Conservation (phyloP, 2,329 filamentous ascomycete genomes). For the Penicillium occitanis region DNA sequence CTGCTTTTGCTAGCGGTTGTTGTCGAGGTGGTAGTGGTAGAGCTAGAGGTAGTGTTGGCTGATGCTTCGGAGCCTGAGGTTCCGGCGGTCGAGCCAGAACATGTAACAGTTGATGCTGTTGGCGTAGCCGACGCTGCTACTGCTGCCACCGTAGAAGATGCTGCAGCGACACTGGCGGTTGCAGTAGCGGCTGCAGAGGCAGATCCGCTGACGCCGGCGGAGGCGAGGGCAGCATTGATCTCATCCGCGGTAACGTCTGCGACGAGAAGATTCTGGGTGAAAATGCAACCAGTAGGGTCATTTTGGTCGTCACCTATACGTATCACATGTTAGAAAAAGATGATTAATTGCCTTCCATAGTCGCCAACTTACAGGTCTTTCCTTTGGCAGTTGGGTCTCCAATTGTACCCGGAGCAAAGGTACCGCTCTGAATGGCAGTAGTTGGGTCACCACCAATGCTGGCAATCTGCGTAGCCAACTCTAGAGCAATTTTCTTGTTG, state of each 20-base stretch:
- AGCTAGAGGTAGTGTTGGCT: neutral
- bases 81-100: constrained; percentile 12
- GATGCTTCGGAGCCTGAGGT: neutral
- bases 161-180: neutral
- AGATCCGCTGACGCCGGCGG: constrained; percentile 26
- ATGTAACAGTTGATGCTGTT: constrained; percentile 19
- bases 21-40: neutral
- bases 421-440: constrained; percentile 61
- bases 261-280: constrained; percentile 53
- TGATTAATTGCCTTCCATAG: neutral
- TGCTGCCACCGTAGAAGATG: constrained; percentile 4
- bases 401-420: constrained; percentile 62
- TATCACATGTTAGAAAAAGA: neutral
- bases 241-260: constrained; percentile 56
- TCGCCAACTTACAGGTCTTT: constrained; percentile 47
- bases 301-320: constrained; percentile 41
- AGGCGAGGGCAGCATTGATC: constrained; percentile 51
- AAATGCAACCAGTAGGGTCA: constrained; percentile 57
- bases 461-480: constrained; percentile 60
- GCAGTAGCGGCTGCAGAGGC: constrained; percentile 21
- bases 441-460: constrained; percentile 62
- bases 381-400: constrained; percentile 52
- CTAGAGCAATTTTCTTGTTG: constrained; percentile 63
- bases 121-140: constrained; percentile 13
- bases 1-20: constrained; percentile 20